Percentiles rank a stretch among this genome's conserved stretches.
Conservation (phyloP, 108 stramenopile species). For the Bacterosira constricta region DNA sequence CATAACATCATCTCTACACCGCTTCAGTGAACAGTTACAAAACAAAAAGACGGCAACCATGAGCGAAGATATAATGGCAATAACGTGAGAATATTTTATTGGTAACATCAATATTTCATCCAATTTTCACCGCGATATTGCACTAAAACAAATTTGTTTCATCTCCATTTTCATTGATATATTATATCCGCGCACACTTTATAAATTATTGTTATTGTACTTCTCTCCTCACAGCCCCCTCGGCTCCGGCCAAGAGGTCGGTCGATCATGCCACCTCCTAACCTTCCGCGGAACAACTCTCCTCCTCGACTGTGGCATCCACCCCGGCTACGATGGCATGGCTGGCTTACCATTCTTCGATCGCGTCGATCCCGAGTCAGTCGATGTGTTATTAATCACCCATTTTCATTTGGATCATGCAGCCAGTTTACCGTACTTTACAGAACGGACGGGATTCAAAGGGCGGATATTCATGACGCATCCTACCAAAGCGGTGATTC, state of each 20-base stretch:
- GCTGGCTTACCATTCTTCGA: conserved; percentile 90
- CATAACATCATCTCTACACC: not conserved
- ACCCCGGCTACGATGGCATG: conserved; percentile 96
- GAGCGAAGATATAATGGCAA: conserved; percentile 20
- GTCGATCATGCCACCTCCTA: conserved; percentile 96
- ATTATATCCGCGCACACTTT: not conserved
- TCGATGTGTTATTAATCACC: conserved; percentile 90
- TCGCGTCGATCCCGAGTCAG: conserved; percentile 82
- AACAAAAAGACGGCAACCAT: conserved; percentile 24
- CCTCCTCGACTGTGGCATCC: conserved; percentile 98
- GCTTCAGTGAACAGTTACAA: not conserved
- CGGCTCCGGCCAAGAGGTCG: conserved; percentile 95
- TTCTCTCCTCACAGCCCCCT: conserved; percentile 76
- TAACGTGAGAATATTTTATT: conserved; percentile 1
- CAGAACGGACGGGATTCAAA: conserved; percentile 95
- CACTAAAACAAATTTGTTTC: too few species aligned
- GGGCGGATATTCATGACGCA: conserved; percentile 98
- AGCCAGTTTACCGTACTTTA: conserved; percentile 95
- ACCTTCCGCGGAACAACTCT: conserved; percentile 94
- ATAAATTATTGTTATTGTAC: too few species aligned
- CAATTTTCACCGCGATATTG: not conserved
- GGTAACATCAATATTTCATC: not conserved
- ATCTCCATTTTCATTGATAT: too few species aligned
- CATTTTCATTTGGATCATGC: conserved; percentile 99
- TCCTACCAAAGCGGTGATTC: conserved; percentile 96